Evolutionary conservation across 2,329 filamentous ascomycete genomes (phyloP).

Genomic region (Amauroascus verrucosus): DNA sequence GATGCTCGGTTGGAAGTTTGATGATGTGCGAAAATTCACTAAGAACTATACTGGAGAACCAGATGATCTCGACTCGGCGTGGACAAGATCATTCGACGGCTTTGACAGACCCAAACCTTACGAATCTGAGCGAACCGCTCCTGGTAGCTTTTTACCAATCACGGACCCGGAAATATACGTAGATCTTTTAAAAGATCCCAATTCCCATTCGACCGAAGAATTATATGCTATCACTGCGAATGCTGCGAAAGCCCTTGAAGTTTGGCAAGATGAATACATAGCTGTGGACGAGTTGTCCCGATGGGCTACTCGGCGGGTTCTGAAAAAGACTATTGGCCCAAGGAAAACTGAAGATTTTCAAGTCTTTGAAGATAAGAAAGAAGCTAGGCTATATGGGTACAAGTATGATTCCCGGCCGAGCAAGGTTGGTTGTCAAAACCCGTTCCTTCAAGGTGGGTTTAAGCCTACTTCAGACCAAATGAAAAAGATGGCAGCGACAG

Average conservation of each 20-base stretch:
- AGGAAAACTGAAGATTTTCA: conserved; percentile 42
- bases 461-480: conserved; percentile 35
- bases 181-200: conserved; percentile 29
- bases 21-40: conserved; percentile 29
- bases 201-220: conserved; percentile 40
- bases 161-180: conserved; percentile 29
- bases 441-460: conserved; percentile 45
- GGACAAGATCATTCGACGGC: conserved; percentile 28
- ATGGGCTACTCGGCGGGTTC: conserved; percentile 37
- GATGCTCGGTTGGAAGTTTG: conserved; percentile 29
- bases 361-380: conserved; percentile 51
- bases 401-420: conserved; percentile 43
- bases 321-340: conserved; percentile 41
- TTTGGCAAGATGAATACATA: conserved; percentile 52
- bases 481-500: conserved; percentile 32
- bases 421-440: conserved; percentile 44
- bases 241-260: conserved; percentile 42
- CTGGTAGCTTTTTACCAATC: conserved; percentile 32
- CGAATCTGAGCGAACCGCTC: conserved; percentile 22
- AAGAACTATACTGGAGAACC: conserved; percentile 26
- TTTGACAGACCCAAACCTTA: conserved; percentile 28
- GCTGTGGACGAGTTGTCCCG: conserved; percentile 43
- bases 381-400: conserved; percentile 52
- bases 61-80: conserved; percentile 24
- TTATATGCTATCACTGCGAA: conserved; percentile 48